Conservation (phyloP, 306 rosid species). For the Medicago lupulina region DNA sequence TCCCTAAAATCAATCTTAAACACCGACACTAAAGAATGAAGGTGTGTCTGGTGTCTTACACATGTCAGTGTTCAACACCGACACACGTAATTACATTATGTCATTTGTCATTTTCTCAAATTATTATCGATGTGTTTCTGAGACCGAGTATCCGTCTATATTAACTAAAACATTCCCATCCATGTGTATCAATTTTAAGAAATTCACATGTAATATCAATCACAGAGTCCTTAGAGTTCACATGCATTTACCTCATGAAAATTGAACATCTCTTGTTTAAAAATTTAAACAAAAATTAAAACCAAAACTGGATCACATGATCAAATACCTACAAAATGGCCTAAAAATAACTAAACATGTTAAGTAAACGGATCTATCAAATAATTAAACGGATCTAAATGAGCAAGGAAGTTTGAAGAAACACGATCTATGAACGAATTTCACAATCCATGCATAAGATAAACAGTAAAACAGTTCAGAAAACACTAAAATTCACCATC, state of each 20-base stretch:
- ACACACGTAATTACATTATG: too few species aligned
- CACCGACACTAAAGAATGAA: too few species aligned
- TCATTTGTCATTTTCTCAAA: too few species aligned
- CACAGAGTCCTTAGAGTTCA: neutral
- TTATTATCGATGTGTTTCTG: too few species aligned
- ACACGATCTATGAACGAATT: constrained; percentile 33
- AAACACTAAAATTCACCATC: neutral
- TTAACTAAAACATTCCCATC: too few species aligned
- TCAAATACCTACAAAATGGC: constrained; percentile 5
- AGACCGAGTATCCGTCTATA: too few species aligned
- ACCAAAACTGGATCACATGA: constrained; percentile 30
- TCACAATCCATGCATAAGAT: constrained; percentile 11
- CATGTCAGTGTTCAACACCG: too few species aligned
- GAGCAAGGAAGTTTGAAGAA: constrained; percentile 24
- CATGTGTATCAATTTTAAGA: too few species aligned
- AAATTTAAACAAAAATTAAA: neutral
- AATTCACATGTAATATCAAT: too few species aligned
- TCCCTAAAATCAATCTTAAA: neutral
- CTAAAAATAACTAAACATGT: constrained; percentile 19
- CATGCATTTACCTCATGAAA: constrained; percentile 7
- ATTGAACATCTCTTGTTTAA: neutral
- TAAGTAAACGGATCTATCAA: constrained; percentile 36
- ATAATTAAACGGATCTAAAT: constrained; percentile 46
- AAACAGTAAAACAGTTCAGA: constrained; percentile 12
- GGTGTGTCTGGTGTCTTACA: too few species aligned